Evolutionary conservation across 1,139 yeast species (phyloP).

Genomic region (Candida freyschussii): DNA sequence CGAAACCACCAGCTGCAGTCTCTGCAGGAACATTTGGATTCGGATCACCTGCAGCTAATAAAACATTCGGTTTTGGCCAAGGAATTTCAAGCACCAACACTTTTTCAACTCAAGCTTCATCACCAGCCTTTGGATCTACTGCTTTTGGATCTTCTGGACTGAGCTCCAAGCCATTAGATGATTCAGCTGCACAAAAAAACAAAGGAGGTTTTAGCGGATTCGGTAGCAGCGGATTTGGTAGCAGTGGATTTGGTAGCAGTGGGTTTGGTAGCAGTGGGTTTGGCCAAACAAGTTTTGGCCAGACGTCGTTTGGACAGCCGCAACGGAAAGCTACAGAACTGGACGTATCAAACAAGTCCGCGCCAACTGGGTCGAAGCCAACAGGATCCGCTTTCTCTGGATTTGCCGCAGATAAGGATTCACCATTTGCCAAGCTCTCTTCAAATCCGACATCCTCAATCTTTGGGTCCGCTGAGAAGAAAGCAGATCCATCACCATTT

Average conservation of each 20-base stretch:
- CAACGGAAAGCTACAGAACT: no score
- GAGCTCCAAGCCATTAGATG: no score
- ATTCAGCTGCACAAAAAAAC: no score
- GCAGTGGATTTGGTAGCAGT: background rate
- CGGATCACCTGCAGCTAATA: slow-evolving; percentile 15
- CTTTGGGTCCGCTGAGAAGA: slow-evolving; percentile 1
- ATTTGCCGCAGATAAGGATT: slow-evolving; percentile 3
- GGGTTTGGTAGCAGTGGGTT: background rate
- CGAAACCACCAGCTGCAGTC: no score
- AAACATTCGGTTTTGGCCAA: no score
- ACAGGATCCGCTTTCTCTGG: background rate
- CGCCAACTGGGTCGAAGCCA: slow-evolving; percentile 3
- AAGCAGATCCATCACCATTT: slow-evolving; percentile 4
- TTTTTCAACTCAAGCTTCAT: no score
- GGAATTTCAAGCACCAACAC: no score
- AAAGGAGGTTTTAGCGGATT: no score
- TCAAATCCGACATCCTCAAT: no score
- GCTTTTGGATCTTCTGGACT: slow-evolving; percentile 4
- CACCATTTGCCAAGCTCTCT: slow-evolving; percentile 8
- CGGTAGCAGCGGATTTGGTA: slow-evolving; percentile 1
- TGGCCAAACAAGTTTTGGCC: slow-evolving; percentile 17
- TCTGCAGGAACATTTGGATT: slow-evolving; percentile 11
- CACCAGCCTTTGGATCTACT: slow-evolving; percentile 11
- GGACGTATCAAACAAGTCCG: no score
- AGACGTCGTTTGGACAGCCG: slow-evolving; percentile 19